These are phyloP conservation scores for Acer campestre DNA, from an alignment of 345 rosid species.

Conservation along the genomic window DNA sequence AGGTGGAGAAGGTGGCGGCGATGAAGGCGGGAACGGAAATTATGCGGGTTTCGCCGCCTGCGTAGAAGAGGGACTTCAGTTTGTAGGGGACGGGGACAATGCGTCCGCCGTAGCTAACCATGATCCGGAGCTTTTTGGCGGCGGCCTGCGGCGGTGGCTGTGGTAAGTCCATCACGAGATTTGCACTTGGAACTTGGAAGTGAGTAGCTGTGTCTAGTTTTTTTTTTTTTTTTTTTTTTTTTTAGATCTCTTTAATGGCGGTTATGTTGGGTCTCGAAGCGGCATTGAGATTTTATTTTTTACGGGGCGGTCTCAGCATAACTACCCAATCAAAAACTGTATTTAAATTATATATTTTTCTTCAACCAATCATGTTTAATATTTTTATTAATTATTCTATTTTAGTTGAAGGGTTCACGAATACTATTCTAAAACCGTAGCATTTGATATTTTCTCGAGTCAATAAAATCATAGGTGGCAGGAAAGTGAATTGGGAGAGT, in stretches of 20 bases:
- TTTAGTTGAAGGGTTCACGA: no score
- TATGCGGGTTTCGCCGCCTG: constrained; percentile 61
- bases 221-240: no score
- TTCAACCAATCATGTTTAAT: no score
- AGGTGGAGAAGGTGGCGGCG: constrained; percentile 32
- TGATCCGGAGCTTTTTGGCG: constrained; percentile 54
- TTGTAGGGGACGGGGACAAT: constrained; percentile 49
- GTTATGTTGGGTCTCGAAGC: neutral
- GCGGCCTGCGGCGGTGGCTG: constrained; percentile 3
- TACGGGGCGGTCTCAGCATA: neutral
- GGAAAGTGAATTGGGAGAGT: neutral
- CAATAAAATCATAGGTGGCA: neutral
- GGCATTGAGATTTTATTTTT: neutral
- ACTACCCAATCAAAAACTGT: neutral
- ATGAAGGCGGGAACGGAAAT: constrained; percentile 36
- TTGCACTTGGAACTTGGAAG: neutral
- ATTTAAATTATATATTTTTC: no score
- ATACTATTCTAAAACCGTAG: no score
- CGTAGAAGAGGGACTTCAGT: constrained; percentile 45
- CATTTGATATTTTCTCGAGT: neutral
- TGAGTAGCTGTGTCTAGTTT: neutral
- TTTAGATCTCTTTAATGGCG: neutral
- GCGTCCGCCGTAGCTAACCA: constrained; percentile 86
- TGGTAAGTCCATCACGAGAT: constrained; percentile 8
- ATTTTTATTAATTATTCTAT: no score